Percentiles rank a stretch among this genome's conserved stretches.
Conservation (phyloP, 2,329 filamentous ascomycete genomes). For the Geosmithia morbida region DNA sequence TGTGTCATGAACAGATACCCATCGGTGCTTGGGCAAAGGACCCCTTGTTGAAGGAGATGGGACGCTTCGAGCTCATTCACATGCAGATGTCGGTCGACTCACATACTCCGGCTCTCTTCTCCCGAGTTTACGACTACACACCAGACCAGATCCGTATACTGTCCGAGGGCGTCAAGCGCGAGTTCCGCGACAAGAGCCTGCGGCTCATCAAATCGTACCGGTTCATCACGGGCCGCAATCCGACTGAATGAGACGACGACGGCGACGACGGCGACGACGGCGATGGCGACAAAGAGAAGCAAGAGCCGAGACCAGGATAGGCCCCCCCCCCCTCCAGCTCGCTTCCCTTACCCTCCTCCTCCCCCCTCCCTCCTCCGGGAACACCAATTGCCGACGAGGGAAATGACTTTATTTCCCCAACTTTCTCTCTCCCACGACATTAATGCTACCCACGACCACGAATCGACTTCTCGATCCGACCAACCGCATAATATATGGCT, state of each 20-base stretch:
- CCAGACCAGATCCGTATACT: constrained; percentile 24
- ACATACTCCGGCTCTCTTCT: constrained; percentile 23
- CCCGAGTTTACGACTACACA: constrained; percentile 19
- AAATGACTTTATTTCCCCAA: neutral
- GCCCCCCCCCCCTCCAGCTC: too few relatives aligned
- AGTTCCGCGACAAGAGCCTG: constrained; percentile 14
- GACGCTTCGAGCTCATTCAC: constrained; percentile 19
- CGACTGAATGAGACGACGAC: neutral
- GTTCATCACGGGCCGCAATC: neutral
- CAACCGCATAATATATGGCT: neutral
- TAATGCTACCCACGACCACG: neutral
- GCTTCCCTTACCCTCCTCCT: too few relatives aligned
- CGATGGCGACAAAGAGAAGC: too few relatives aligned
- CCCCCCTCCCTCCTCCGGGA: neutral
- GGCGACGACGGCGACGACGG: too few relatives aligned
- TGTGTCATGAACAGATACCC: constrained; percentile 13
- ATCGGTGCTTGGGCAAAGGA: constrained; percentile 23
- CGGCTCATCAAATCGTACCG: neutral
- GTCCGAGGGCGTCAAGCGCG: constrained; percentile 24
- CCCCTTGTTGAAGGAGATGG: constrained; percentile 18
- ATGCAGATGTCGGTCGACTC: constrained; percentile 28
- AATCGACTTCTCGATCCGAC: neutral
- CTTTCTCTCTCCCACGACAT: neutral
- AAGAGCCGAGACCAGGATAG: too few relatives aligned
- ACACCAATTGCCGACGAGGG: neutral